Percentiles rank a stretch among this genome's conserved stretches.
Evolutionary conservation across 1,139 yeast species (phyloP).

Genomic region (Blastobotrys capitulatus): DNA sequence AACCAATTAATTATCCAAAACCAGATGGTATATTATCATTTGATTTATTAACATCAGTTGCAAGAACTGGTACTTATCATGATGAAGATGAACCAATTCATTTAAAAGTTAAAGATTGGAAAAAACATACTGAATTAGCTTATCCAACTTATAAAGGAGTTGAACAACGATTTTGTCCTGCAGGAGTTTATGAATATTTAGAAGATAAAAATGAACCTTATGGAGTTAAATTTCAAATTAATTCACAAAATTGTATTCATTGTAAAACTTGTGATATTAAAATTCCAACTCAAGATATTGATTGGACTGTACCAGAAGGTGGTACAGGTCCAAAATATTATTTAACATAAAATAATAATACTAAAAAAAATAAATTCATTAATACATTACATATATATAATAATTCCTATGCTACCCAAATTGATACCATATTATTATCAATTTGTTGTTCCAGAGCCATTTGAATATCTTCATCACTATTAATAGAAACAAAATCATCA

Average conservation of each 20-base stretch:
- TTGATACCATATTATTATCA: constrained; percentile 13
- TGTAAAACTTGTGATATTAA: constrained; percentile 98
- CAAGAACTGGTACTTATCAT: constrained; percentile 93
- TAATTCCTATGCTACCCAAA: constrained; percentile 13
- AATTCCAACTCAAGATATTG: constrained; percentile 88
- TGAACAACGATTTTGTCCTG: constrained; percentile 93
- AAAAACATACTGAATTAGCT: constrained; percentile 58
- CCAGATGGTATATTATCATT: constrained; percentile 89
- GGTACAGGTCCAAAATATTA: constrained; percentile 97
- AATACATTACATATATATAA: background rate
- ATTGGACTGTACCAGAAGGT: constrained; percentile 96
- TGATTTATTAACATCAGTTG: constrained; percentile 86
- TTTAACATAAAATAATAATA: constrained; percentile 22
- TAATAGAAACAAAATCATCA: constrained; percentile 86
- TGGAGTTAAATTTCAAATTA: constrained; percentile 85
- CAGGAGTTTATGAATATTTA: constrained; percentile 93
- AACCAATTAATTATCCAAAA: constrained; percentile 82
- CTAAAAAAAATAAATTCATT: background rate
- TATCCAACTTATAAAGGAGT: constrained; percentile 79
- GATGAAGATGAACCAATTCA: constrained; percentile 93
- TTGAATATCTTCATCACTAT: constrained; percentile 66
- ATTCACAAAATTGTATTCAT: constrained; percentile 94
- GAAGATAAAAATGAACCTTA: constrained; percentile 52
- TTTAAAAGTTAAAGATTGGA: constrained; percentile 67
- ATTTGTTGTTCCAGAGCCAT: constrained; percentile 36